A percentile compares a stretch with the other conserved stretches of the same genome.
Conservation (phyloP, 2,329 filamentous ascomycete genomes). For the Cladorrhinum sp. region DNA sequence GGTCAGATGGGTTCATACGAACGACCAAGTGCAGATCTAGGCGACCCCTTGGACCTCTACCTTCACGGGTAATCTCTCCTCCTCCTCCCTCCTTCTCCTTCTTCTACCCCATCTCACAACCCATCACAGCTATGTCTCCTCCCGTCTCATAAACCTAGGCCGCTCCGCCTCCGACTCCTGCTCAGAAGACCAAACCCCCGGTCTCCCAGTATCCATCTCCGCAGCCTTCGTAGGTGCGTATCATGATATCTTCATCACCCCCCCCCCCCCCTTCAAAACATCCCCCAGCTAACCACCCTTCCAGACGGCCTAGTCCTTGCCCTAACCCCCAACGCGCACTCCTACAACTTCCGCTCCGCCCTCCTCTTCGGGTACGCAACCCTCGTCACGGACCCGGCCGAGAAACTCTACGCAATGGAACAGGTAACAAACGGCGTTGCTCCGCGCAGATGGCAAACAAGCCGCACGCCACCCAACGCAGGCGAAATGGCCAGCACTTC, state of each 20-base stretch:
- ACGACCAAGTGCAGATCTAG: conserved; percentile 54
- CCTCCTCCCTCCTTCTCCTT: background rate
- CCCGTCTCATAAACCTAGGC: conserved; percentile 69
- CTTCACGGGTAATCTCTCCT: conserved; percentile 58
- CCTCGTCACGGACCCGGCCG: conserved; percentile 62
- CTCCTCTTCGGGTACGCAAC: conserved; percentile 72
- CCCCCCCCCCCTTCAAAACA: background rate
- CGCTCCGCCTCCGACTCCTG: conserved; percentile 28
- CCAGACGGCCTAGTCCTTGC: conserved; percentile 68
- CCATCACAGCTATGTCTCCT: conserved; percentile 60
- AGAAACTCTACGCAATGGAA: conserved; percentile 76
- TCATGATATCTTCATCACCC: no score
- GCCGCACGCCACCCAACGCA: conserved; percentile 65
- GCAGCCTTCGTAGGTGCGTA: conserved; percentile 46
- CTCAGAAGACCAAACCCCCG: conserved; percentile 33
- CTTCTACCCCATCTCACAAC: conserved; percentile 2
- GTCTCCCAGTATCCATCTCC: conserved; percentile 68
- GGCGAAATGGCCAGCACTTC: conserved; percentile 74
- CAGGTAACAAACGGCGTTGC: conserved; percentile 74
- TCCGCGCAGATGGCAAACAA: conserved; percentile 64
- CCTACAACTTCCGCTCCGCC: conserved; percentile 82
- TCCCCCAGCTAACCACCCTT: no score
- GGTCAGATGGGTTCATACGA: conserved; percentile 74
- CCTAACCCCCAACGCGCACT: conserved; percentile 73
- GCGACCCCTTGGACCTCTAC: conserved; percentile 71